Evolutionary conservation across 371 early-diverging fungal species (phyloP).

Genomic region (Racocetra persica): DNA sequence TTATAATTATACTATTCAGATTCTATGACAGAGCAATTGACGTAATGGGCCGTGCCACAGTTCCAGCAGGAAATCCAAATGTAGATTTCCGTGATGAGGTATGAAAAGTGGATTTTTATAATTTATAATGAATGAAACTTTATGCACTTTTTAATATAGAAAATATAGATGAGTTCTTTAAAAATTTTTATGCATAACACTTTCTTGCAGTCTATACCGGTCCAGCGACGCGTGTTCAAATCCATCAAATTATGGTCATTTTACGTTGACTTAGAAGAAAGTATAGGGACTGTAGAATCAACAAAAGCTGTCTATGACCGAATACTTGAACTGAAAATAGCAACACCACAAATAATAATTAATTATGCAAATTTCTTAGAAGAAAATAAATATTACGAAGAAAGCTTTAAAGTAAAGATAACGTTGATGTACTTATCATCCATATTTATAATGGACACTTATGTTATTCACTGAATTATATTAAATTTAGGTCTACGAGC

Average conservation of each 20-base stretch:
- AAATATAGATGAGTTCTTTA: no score
- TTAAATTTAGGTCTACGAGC: constrained; percentile 77
- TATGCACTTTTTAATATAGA: neutral
- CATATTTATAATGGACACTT: neutral
- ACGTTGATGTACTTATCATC: neutral
- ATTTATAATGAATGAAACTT: neutral
- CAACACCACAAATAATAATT: constrained; percentile 93
- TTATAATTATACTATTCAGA: constrained; percentile 8
- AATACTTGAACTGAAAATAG: constrained; percentile 92
- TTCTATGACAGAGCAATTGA: constrained; percentile 72
- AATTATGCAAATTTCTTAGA: constrained; percentile 94
- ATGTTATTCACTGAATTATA: neutral
- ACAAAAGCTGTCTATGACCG: constrained; percentile 90
- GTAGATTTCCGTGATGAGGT: constrained; percentile 68
- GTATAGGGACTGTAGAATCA: constrained; percentile 84
- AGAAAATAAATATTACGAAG: constrained; percentile 91
- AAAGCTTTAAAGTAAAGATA: constrained; percentile 76
- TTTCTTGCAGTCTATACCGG: constrained; percentile 59
- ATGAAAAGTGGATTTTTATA: constrained; percentile 11
- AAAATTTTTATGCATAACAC: neutral
- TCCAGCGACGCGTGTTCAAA: constrained; percentile 90
- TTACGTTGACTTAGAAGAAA: constrained; percentile 95
- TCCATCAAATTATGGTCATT: constrained; percentile 91
- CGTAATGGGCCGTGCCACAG: constrained; percentile 81
- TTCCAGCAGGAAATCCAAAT: constrained; percentile 62